Conservation (phyloP, 352 stramenopile genomes). For the Globisporangium barbulae region DNA sequence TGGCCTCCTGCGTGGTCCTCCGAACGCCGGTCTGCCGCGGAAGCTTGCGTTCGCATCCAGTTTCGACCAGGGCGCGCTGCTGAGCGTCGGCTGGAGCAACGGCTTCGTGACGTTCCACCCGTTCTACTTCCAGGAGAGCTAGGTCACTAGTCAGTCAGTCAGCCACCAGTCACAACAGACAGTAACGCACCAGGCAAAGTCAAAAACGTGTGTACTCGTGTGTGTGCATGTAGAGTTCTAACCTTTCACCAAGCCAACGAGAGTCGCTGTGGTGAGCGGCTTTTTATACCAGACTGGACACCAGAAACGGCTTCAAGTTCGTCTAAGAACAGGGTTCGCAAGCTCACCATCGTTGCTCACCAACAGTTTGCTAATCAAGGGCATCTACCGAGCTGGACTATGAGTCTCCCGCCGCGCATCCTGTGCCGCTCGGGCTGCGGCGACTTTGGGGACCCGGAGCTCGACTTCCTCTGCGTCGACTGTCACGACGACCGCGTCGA, state of each 20-base stretch:
- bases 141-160: neutral
- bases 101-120: constrained; percentile 75
- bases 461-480: constrained; percentile 62
- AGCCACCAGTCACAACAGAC: too few species aligned
- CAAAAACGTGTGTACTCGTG: neutral
- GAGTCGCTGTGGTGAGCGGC: neutral
- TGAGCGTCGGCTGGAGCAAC: constrained; percentile 77
- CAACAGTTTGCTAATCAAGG: neutral
- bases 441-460: constrained; percentile 51
- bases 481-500: constrained; percentile 57
- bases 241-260: too few species aligned
- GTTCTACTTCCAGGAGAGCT: constrained; percentile 60
- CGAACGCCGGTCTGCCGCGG: constrained; percentile 51
- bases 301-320: neutral
- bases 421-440: constrained; percentile 55
- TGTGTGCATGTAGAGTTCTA: too few species aligned
- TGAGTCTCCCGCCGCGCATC: constrained; percentile 47
- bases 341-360: too few species aligned
- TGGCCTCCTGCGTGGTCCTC: constrained; percentile 56
- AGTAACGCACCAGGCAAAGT: neutral
- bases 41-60: constrained; percentile 61
- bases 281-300: neutral
- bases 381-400: constrained; percentile 10
- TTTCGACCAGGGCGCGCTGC: constrained; percentile 62
- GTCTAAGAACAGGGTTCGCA: neutral